phyloP scores from a whole-genome alignment of 345 rosid species.

The Boechera retrofracta region DNA sequence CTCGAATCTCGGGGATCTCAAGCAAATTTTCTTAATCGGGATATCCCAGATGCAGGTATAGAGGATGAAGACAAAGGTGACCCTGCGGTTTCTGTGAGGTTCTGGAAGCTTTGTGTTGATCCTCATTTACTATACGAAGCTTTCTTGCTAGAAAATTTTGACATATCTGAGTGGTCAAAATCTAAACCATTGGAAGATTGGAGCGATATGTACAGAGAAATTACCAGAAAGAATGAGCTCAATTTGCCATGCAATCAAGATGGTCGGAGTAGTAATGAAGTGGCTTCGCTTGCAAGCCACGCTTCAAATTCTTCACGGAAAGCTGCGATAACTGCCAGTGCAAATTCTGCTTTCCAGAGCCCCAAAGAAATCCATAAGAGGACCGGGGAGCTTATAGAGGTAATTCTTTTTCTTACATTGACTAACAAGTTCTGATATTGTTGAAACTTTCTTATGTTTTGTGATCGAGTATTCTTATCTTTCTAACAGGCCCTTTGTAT shows the following conservation, averaged over 20 bases:
- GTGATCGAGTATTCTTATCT: constrained; percentile 30
- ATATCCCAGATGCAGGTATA: constrained; percentile 43
- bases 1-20: constrained; percentile 54
- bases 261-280: constrained; percentile 43
- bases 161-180: constrained; percentile 52
- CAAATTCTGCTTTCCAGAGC: constrained; percentile 54
- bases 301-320: constrained; percentile 62
- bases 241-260: constrained; percentile 46
- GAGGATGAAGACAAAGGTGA: constrained; percentile 49
- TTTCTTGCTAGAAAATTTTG: constrained; percentile 61
- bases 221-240: constrained; percentile 46
- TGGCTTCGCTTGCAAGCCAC: constrained; percentile 49
- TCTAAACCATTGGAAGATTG: constrained; percentile 57
- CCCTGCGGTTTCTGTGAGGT: constrained; percentile 46
- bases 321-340: constrained; percentile 50
- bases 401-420: constrained; percentile 39
- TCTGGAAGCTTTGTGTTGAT: constrained; percentile 76
- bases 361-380: constrained; percentile 77
- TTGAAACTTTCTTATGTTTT: constrained; percentile 22
- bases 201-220: constrained; percentile 56
- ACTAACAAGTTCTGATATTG: constrained; percentile 34
- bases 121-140: constrained; percentile 63
- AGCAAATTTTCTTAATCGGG: constrained; percentile 47
- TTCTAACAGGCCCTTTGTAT: constrained; percentile 79
- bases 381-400: constrained; percentile 94